Evolutionary conservation across 2,329 filamentous ascomycete species (phyloP), one percentile per base, ranked within the genome.

Genomic region (Paramyrothecium roridum): DNA sequence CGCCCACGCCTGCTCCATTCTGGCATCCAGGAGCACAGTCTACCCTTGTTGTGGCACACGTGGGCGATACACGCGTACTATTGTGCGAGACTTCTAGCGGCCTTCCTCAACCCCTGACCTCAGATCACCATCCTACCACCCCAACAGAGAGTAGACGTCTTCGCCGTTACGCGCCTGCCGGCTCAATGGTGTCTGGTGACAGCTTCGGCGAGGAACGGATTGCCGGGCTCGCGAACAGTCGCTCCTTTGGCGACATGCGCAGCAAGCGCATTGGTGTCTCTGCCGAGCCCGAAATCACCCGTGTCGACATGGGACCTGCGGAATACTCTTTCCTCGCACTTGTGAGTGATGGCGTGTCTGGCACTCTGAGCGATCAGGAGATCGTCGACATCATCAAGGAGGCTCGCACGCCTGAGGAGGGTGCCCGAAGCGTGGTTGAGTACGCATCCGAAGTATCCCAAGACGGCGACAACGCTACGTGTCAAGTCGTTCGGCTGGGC

Each of bases 141-240:
- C 95, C 95, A 0, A 80, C 86, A 54, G 95, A 99, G 76, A 87
- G 89, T 11, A 87, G 85, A 46, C 85, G 95, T 8, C 81, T 99
- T 22, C 88, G 93, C 48, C 87, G 93, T 50, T 98, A 93, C 69
- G 90, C 92, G 2, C 76, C 77, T 37, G 85, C 89, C 30, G 88
- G 80, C 23, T 81, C 88, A 3, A 93, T 98, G 69, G 88, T 96
- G 19, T 95, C 93, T 22, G 74, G 73, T 0, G 95, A 99, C 74
- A 96, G 91, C 34, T 99, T 99, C 70, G 95, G 95, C 67, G 95
- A 99, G 74, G 93, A 98, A 74, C 91, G 95, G 63, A 95, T 99
- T 72, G 87, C 87, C 16, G 93, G 95, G 0, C 81, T 99, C 1
- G 95, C 95, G 63, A 99, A 99, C 74, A 96, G 91, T 33, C 89